Conservation (phyloP, 805 yeast genomes). For the Pichia insulana region DNA sequence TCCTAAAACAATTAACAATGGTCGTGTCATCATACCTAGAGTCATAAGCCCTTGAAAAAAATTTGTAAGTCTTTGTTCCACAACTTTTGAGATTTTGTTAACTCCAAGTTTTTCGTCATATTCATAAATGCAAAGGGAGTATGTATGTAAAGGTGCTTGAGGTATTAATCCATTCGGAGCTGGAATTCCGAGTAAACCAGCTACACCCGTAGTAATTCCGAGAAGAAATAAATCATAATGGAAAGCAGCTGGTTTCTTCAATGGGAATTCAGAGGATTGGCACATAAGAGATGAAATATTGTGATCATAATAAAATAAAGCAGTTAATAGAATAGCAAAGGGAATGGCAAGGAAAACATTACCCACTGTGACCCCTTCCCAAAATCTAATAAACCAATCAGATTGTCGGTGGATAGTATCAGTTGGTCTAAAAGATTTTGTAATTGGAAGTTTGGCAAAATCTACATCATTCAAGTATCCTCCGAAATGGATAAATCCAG, state of each 20-base stretch:
- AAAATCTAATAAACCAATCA: constrained; percentile 75
- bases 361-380: constrained; percentile 58
- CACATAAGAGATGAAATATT: constrained; percentile 91
- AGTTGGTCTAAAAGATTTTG: constrained; percentile 72
- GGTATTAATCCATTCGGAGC: constrained; percentile 97
- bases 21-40: constrained; percentile 83
- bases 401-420: constrained; percentile 32
- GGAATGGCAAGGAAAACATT: constrained; percentile 87
- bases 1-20: constrained; percentile 71
- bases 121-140: constrained; percentile 55
- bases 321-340: constrained; percentile 78
- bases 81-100: constrained; percentile 43
- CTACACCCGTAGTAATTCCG: constrained; percentile 78
- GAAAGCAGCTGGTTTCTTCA: constrained; percentile 80
- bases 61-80: constrained; percentile 85
- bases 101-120: constrained; percentile 26
- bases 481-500: constrained; percentile 90
- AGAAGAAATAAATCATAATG: constrained; percentile 86
- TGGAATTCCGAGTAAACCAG: constrained; percentile 86
- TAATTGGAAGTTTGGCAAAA: constrained; percentile 58
- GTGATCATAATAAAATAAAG: constrained; percentile 88
- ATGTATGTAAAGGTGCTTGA: constrained; percentile 92
- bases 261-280: constrained; percentile 71
- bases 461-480: constrained; percentile 53
- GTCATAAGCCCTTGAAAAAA: constrained; percentile 77